Conservation (phyloP, 1,139 yeast species). For the Spathaspora sp. region DNA sequence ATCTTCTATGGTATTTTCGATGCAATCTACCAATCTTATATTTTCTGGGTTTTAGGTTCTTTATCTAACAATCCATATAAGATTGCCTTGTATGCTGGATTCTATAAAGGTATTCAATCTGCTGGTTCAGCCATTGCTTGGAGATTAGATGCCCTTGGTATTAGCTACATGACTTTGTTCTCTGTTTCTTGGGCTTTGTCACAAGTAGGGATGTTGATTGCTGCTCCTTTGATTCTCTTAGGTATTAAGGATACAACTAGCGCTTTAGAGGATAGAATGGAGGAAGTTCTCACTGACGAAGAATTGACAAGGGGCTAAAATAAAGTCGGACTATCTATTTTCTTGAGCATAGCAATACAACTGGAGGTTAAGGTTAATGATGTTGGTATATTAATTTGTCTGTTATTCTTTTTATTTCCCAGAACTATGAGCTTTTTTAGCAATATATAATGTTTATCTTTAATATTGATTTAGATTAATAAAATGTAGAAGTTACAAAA, state of each 20-base stretch:
- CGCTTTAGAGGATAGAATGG: constrained; percentile 37
- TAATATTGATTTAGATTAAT: no score
- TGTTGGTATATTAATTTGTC: no score
- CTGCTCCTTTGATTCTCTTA: constrained; percentile 38
- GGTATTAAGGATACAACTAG: constrained; percentile 46
- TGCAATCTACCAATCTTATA: constrained; percentile 56
- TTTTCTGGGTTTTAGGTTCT: constrained; percentile 59
- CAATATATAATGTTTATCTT: no score
- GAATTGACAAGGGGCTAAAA: constrained; percentile 21
- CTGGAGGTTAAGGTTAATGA: no score
- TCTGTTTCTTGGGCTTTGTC: constrained; percentile 59
- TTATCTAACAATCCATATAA: constrained; percentile 57
- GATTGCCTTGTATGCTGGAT: constrained; percentile 58
- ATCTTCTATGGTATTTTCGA: constrained; percentile 60
- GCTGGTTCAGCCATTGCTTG: constrained; percentile 67
- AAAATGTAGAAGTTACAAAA: no score
- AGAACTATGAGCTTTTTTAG: no score
- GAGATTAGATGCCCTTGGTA: constrained; percentile 51
- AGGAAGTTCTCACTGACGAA: constrained; percentile 24
- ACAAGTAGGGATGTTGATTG: constrained; percentile 47
- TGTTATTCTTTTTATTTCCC: no score
- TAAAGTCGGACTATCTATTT: no score
- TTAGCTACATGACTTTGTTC: constrained; percentile 46
- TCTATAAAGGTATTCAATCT: constrained; percentile 62
- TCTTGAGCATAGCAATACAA: no score